phyloP scores from a whole-genome alignment of 2,329 filamentous ascomycete species.

The Fusarium irregulare region DNA sequence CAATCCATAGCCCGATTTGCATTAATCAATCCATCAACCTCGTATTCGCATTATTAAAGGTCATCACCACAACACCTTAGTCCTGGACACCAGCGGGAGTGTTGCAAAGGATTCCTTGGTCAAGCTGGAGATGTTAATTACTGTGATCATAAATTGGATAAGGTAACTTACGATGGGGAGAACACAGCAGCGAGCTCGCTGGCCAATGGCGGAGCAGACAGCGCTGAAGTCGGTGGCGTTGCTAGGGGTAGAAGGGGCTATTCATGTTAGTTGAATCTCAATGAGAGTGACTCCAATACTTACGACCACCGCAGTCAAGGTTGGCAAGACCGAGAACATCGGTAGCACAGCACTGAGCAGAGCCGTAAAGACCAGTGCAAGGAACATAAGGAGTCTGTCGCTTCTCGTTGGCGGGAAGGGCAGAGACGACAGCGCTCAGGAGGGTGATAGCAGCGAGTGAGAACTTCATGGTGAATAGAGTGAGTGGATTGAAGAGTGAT shows the following conservation, averaged over 20 bases:
- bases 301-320: slow-evolving; percentile 67
- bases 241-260: slow-evolving; percentile 50
- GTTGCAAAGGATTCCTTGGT: slow-evolving; percentile 53
- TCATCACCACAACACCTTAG: slow-evolving; percentile 11
- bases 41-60: background rate
- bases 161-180: slow-evolving; percentile 56
- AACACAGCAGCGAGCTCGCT: slow-evolving; percentile 68
- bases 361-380: slow-evolving; percentile 57
- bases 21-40: background rate
- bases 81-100: slow-evolving; percentile 48
- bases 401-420: slow-evolving; percentile 49
- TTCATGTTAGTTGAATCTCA: background rate
- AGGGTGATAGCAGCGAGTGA: slow-evolving; percentile 45
- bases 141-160: rapidly evolving
- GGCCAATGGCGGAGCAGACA: slow-evolving; percentile 61
- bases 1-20: background rate
- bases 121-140: slow-evolving; percentile 35
- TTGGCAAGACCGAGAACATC: slow-evolving; percentile 68
- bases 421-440: slow-evolving; percentile 39
- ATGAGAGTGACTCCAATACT: slow-evolving; percentile 37
- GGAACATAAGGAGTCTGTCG: slow-evolving; percentile 52
- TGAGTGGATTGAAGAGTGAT: slow-evolving; percentile 12
- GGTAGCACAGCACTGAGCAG: slow-evolving; percentile 69
- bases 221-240: slow-evolving; percentile 57
- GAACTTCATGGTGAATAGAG: slow-evolving; percentile 48